Percentiles rank a stretch among this genome's conserved stretches.
Evolutionary conservation across 2,329 filamentous ascomycete genomes (phyloP).

Genomic region (Cladosporium sp.): DNA sequence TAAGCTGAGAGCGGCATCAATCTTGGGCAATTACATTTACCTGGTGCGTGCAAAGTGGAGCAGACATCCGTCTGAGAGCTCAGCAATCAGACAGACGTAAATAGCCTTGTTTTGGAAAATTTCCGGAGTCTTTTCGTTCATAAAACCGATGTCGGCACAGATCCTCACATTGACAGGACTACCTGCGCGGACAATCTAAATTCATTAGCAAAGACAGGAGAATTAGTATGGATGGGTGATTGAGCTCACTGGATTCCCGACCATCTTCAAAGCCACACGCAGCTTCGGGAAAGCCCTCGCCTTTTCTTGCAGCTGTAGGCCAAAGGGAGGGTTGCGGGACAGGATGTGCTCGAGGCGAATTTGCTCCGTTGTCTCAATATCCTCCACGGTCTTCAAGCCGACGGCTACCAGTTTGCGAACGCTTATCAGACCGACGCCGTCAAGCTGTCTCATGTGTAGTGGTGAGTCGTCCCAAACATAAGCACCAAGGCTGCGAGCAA

Average conservation of each 20-base stretch:
- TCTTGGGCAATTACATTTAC: constrained; percentile 32
- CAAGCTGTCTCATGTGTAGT: constrained; percentile 75
- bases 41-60: constrained; percentile 61
- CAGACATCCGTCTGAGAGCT: constrained; percentile 62
- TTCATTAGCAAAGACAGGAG: neutral
- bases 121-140: constrained; percentile 57
- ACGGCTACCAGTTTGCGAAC: constrained; percentile 66
- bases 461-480: constrained; percentile 76
- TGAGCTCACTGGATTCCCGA: constrained; percentile 41
- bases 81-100: constrained; percentile 66
- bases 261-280: constrained; percentile 47
- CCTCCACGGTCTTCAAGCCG: constrained; percentile 65
- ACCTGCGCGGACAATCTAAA: constrained; percentile 26
- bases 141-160: constrained; percentile 62
- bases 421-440: constrained; percentile 68
- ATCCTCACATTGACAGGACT: constrained; percentile 54
- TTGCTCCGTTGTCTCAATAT: constrained; percentile 61
- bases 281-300: constrained; percentile 67
- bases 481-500: constrained; percentile 70
- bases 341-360: constrained; percentile 70
- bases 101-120: constrained; percentile 60
- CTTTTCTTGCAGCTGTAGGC: constrained; percentile 59
- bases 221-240: too few species aligned
- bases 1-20: constrained; percentile 34
- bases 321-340: constrained; percentile 77